These are phyloP conservation scores for Sporothrix brasiliensis DNA, from an alignment of 2,329 filamentous ascomycete species.

Conservation along the genomic window DNA sequence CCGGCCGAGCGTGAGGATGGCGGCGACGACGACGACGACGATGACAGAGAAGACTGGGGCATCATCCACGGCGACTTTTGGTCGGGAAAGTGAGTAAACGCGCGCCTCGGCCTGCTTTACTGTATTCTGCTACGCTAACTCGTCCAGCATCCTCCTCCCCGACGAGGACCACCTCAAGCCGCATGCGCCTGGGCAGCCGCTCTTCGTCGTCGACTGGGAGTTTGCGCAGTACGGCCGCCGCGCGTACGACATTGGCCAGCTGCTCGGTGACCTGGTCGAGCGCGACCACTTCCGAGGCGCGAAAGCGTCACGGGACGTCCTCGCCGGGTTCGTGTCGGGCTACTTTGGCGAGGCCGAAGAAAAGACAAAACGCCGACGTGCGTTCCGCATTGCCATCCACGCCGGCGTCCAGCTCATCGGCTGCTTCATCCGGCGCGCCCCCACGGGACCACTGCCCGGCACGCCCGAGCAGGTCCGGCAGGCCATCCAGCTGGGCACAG, in stretches of 20 bases:
- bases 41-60: neutral
- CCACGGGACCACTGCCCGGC: neutral
- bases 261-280: conserved; percentile 48
- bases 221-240: conserved; percentile 45
- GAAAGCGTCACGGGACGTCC: neutral
- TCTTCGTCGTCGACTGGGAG: conserved; percentile 52
- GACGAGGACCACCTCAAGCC: neutral
- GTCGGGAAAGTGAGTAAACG: neutral
- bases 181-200: conserved; percentile 31
- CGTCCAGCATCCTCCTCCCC: conserved; percentile 1
- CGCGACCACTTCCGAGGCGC: neutral
- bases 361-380: neutral
- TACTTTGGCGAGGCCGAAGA: neutral
- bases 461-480: neutral
- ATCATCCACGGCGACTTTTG: conserved; percentile 20
- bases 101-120: neutral
- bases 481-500: conserved; percentile 2
- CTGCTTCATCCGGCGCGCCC: conserved; percentile 3
- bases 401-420: neutral
- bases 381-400: neutral
- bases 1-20: neutral
- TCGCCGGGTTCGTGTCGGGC: neutral
- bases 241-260: conserved; percentile 48
- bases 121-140: neutral
- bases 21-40: neutral